Evolutionary conservation across 2,329 filamentous ascomycete species (phyloP).

Genomic region (Byssothecium circinans): DNA sequence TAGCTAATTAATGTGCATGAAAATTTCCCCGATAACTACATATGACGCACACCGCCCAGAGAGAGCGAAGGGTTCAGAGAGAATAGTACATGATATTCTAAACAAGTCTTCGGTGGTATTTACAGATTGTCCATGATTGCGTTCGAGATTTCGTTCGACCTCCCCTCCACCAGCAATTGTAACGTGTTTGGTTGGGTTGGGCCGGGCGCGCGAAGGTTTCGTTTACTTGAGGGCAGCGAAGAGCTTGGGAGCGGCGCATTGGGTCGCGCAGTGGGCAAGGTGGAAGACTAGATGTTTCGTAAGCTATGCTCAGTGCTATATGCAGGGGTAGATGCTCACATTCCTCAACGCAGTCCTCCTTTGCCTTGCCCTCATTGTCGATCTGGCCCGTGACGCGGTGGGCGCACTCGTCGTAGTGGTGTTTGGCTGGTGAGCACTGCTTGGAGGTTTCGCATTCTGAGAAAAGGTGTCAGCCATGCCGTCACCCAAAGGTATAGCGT

Average conservation of each 20-base stretch:
- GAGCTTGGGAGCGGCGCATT: slow-evolving; percentile 94
- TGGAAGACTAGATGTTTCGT: slow-evolving; percentile 80
- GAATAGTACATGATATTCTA: slow-evolving; percentile 42
- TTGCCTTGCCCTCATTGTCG: slow-evolving; percentile 71
- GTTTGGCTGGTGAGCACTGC: slow-evolving; percentile 84
- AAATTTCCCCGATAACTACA: neutral
- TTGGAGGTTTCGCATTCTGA: slow-evolving; percentile 87
- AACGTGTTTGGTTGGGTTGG: slow-evolving; percentile 15
- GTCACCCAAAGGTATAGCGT: slow-evolving; percentile 3
- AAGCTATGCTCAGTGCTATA: slow-evolving; percentile 5
- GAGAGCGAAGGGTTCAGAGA: neutral
- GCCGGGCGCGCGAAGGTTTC: neutral
- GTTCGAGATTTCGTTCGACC: slow-evolving; percentile 26
- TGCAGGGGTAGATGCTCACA: slow-evolving; percentile 65
- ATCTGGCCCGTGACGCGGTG: slow-evolving; percentile 80
- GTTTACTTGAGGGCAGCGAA: slow-evolving; percentile 88
- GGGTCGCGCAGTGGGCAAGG: slow-evolving; percentile 89
- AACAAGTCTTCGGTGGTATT: slow-evolving; percentile 39
- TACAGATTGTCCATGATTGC: slow-evolving; percentile 38
- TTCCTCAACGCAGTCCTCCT: slow-evolving; percentile 98
- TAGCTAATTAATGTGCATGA: neutral
- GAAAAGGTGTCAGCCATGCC: slow-evolving; percentile 21
- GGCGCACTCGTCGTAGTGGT: slow-evolving; percentile 98
- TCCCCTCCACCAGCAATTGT: slow-evolving; percentile 18
- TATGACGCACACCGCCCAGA: neutral